Evolutionary conservation across 2,329 filamentous ascomycete species (phyloP).

Genomic region (Hansfordia pulvinata): DNA sequence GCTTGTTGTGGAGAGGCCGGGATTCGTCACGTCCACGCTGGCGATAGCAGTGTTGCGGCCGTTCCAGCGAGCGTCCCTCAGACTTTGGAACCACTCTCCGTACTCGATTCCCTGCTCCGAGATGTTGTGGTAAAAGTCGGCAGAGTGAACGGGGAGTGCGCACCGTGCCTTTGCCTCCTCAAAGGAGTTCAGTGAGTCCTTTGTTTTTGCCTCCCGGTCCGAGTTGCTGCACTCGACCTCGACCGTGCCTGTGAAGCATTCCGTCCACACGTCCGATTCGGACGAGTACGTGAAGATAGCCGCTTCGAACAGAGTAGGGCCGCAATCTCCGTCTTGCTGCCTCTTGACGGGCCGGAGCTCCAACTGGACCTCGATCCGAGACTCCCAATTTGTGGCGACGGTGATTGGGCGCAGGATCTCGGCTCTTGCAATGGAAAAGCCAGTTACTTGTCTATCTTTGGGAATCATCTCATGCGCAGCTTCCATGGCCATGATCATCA

Average conservation of each 20-base stretch:
- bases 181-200: conserved; percentile 6
- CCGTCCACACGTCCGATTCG: conserved; percentile 7
- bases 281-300: conserved; percentile 7
- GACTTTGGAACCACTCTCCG: conserved; percentile 15
- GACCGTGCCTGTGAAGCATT: conserved; percentile 8
- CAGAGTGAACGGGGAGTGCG: conserved; percentile 10
- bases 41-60: conserved; percentile 9
- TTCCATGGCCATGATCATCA: conserved; percentile 18
- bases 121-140: conserved; percentile 14
- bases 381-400: neutral
- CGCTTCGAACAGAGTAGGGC: conserved; percentile 6
- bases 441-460: neutral
- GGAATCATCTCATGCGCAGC: conserved; percentile 7
- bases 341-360: neutral
- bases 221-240: conserved; percentile 9
- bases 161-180: conserved; percentile 8
- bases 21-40: conserved; percentile 9
- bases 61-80: conserved; percentile 17
- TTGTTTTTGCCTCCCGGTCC: too few species aligned
- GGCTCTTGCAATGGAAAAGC: neutral
- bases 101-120: conserved; percentile 15
- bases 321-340: neutral
- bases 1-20: conserved; percentile 8
- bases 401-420: neutral
- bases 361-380: neutral